These are phyloP conservation scores for Theileria parva DNA, from an alignment of 169 alveolate species.

Conservation along the genomic window DNA sequence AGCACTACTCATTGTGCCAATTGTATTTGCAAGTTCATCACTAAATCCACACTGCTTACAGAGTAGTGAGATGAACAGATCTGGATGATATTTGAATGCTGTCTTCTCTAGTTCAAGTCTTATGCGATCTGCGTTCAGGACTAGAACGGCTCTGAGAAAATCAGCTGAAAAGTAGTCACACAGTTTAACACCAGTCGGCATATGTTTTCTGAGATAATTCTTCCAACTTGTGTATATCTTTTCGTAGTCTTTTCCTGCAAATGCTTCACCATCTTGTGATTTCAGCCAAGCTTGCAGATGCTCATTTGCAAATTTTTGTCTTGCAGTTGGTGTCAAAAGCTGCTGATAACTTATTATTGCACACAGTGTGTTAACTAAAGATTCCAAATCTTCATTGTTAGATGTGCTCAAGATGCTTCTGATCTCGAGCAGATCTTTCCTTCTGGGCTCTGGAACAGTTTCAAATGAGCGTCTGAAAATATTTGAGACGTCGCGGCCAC, in stretches of 20 bases:
- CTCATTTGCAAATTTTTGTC: constrained; percentile 44
- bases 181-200: constrained; percentile 58
- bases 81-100: constrained; percentile 55
- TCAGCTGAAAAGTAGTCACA: constrained; percentile 65
- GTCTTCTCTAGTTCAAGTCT: constrained; percentile 63
- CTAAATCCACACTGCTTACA: constrained; percentile 64
- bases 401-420: constrained; percentile 38
- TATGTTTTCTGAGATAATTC: constrained; percentile 59
- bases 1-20: constrained; percentile 66
- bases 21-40: constrained; percentile 54
- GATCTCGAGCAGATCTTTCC: constrained; percentile 52
- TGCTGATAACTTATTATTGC: constrained; percentile 66
- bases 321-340: constrained; percentile 61
- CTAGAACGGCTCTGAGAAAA: constrained; percentile 51
- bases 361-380: constrained; percentile 46
- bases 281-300: constrained; percentile 62
- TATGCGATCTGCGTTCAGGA: constrained; percentile 56
- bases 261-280: constrained; percentile 62
- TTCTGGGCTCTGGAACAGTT: constrained; percentile 45
- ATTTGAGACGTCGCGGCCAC: constrained; percentile 37
- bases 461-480: constrained; percentile 54
- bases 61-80: constrained; percentile 50
- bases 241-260: constrained; percentile 61
- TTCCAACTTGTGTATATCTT: constrained; percentile 50
- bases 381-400: constrained; percentile 21